Percentiles rank a stretch among this genome's conserved stretches.
Conservation (phyloP, 2,329 filamentous ascomycete species). For the Trichoderma pleuroti region DNA sequence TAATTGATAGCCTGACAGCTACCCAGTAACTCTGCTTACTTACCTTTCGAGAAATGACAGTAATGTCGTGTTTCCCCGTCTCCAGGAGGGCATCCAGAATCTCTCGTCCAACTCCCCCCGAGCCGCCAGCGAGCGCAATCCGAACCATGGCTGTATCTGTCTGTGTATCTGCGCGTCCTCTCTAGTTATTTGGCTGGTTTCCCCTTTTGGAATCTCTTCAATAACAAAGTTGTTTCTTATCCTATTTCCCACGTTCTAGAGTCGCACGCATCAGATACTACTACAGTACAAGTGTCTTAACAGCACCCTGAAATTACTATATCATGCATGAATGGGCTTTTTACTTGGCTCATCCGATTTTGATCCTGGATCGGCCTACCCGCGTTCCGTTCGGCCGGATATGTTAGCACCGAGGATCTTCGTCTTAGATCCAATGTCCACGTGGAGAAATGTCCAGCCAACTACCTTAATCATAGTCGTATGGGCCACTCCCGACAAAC, state of each 20-base stretch:
- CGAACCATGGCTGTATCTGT: slow-evolving; percentile 22
- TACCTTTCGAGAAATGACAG: slow-evolving; percentile 48
- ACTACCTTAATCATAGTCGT: too few species aligned
- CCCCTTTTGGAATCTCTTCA: background rate
- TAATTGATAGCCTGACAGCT: background rate
- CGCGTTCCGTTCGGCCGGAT: background rate
- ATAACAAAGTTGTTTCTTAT: background rate
- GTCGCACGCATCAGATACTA: background rate
- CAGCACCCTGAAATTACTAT: background rate
- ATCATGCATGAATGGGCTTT: background rate
- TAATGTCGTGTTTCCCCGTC: slow-evolving; percentile 49
- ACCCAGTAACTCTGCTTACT: background rate
- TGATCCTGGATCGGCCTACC: background rate
- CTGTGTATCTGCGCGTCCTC: background rate
- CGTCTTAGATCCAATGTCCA: background rate
- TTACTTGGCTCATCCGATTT: too few species aligned
- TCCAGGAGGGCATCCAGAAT: slow-evolving; percentile 49
- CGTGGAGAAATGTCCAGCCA: background rate
- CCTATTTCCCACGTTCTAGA: background rate
- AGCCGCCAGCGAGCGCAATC: slow-evolving; percentile 27
- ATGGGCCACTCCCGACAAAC: too few species aligned
- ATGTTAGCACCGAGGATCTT: background rate
- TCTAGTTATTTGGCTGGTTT: background rate
- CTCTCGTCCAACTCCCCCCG: slow-evolving; percentile 37
- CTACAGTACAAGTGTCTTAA: background rate